Evolutionary conservation across 257 asterid species (phyloP).

Genomic region (Anisodus acutangulus): DNA sequence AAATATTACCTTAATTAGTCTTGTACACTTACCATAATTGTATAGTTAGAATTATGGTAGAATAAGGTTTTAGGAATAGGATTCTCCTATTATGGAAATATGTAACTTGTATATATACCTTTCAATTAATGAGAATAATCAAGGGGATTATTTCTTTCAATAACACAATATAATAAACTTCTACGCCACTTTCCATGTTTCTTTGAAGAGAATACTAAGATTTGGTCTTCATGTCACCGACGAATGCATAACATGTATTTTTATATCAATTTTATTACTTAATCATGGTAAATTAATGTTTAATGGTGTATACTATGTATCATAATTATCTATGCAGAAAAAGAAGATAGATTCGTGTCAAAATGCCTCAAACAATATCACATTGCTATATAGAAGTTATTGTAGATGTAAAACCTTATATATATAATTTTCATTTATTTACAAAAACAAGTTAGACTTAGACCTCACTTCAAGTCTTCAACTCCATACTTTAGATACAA

Average conservation of each 20-base stretch:
- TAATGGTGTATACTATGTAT: rapidly evolving
- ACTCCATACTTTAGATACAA: not conserved
- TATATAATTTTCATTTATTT: not conserved
- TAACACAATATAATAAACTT: not conserved
- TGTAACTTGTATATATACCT: too few relatives aligned
- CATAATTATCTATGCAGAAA: not conserved
- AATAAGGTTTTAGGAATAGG: too few relatives aligned
- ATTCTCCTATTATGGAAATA: too few relatives aligned
- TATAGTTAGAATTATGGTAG: too few relatives aligned
- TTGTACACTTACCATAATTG: too few relatives aligned
- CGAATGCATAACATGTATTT: not conserved
- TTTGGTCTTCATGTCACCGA: not conserved
- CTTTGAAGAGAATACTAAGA: not conserved
- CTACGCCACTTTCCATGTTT: not conserved
- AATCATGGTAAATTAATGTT: not conserved
- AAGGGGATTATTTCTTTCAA: too few relatives aligned
- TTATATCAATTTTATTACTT: not conserved
- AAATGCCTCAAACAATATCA: not conserved
- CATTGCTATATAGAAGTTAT: not conserved
- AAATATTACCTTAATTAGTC: too few relatives aligned
- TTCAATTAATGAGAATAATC: too few relatives aligned
- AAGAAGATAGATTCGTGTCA: not conserved
- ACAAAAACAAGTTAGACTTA: not conserved
- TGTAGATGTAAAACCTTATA: not conserved
- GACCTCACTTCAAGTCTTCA: not conserved